phyloP scores from a whole-genome alignment of 768 basidiomycete species.

The Nidularia sp. region DNA sequence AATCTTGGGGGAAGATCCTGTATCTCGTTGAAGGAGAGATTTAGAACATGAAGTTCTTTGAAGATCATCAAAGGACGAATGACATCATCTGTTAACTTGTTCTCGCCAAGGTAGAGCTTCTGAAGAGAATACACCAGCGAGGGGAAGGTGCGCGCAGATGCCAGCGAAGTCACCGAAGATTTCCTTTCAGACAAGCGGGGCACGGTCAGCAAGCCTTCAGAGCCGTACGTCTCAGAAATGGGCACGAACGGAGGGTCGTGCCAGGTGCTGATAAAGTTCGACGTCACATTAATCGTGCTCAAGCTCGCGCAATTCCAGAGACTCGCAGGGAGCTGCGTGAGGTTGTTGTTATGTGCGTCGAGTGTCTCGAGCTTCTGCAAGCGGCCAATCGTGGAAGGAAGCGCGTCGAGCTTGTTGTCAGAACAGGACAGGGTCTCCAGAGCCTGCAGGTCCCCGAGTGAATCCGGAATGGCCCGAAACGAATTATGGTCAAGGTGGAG shows the following conservation, averaged over 20 bases:
- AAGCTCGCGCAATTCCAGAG: constrained; percentile 85
- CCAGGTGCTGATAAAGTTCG: constrained; percentile 78
- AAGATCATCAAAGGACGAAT: constrained; percentile 73
- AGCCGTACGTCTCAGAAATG: not conserved
- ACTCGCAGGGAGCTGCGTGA: constrained; percentile 67
- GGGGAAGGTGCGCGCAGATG: constrained; percentile 11
- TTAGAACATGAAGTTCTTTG: constrained; percentile 75
- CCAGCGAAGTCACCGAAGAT: constrained; percentile 23
- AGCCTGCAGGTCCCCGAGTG: constrained; percentile 66
- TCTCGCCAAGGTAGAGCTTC: constrained; percentile 86
- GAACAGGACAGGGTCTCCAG: constrained; percentile 79
- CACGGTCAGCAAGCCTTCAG: constrained; percentile 5
- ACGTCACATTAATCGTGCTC: constrained; percentile 75
- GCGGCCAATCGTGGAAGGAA: constrained; percentile 74
- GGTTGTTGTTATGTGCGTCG: constrained; percentile 89
- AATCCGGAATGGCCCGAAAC: constrained; percentile 80
- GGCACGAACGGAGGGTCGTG: constrained; percentile 50
- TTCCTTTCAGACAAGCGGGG: constrained; percentile 20
- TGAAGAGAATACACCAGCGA: constrained; percentile 66
- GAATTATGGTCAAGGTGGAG: constrained; percentile 85
- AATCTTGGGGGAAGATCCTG: constrained; percentile 81
- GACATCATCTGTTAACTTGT: constrained; percentile 75
- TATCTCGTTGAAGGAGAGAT: constrained; percentile 93
- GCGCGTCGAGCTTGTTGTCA: constrained; percentile 79
- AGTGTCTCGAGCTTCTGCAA: constrained; percentile 72